These are phyloP conservation scores for Cutaneotrichosporon cutaneum DNA, from an alignment of 1,284 basidiomycete genomes.

Conservation along the genomic window DNA sequence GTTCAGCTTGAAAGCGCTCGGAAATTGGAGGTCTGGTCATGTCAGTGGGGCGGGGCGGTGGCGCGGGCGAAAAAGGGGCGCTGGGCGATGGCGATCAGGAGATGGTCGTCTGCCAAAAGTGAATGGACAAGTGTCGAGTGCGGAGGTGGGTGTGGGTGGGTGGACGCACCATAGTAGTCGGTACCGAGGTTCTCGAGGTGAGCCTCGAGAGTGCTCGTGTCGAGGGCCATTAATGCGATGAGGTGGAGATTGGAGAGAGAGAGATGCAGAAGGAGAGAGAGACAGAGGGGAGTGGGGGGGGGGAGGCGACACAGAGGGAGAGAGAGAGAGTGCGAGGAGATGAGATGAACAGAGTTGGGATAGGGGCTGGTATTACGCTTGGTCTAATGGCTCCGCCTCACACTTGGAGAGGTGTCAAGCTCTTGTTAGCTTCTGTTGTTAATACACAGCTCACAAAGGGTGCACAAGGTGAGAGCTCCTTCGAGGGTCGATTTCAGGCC, in stretches of 20 bases:
- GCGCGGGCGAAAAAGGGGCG: no score
- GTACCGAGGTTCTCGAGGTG: conserved; percentile 17
- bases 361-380: background rate
- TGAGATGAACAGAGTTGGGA: background rate
- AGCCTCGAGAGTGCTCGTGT: conserved; percentile 11
- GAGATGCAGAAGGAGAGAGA: background rate
- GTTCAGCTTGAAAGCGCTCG: conserved; percentile 57
- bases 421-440: no score
- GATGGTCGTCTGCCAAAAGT: background rate
- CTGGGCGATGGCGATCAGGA: background rate
- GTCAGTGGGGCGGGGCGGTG: background rate
- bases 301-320: no score
- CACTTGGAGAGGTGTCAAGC: background rate
- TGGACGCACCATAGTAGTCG: conserved; percentile 24
- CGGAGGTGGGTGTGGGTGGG: background rate
- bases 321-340: background rate
- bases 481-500: no score
- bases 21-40: conserved; percentile 33
- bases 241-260: background rate
- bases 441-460: no score
- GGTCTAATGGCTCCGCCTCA: background rate
- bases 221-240: conserved; percentile 6
- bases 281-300: background rate
- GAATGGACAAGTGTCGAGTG: background rate
- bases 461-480: no score